Evolutionary conservation across 1,139 yeast species (phyloP).

Genomic region (Ogataea hybrid): DNA sequence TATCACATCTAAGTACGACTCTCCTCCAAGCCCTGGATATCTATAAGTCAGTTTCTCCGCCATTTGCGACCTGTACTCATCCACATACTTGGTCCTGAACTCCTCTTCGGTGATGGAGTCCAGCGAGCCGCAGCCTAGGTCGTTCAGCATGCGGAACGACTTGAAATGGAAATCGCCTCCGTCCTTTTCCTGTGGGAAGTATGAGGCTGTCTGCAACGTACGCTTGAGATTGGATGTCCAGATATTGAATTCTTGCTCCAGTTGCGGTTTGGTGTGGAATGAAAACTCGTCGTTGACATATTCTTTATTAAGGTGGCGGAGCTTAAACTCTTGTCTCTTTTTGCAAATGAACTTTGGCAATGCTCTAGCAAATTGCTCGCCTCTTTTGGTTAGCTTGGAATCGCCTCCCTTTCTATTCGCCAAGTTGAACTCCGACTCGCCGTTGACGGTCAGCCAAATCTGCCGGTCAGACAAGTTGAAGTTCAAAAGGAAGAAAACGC

Average conservation of each 20-base stretch:
- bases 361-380: conserved; percentile 32
- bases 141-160: conserved; percentile 33
- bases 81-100: conserved; percentile 25
- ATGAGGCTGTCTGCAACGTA: conserved; percentile 31
- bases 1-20: conserved; percentile 35
- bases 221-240: conserved; percentile 34
- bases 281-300: conserved; percentile 28
- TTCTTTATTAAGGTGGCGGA: conserved; percentile 30
- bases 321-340: conserved; percentile 33
- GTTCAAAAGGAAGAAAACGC: conserved; percentile 34
- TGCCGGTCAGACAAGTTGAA: conserved; percentile 34
- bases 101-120: conserved; percentile 31
- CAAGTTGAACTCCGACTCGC: conserved; percentile 31
- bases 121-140: conserved; percentile 32
- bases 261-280: conserved; percentile 17
- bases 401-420: conserved; percentile 33
- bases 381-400: conserved; percentile 27
- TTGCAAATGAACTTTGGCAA: conserved; percentile 32
- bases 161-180: conserved; percentile 28
- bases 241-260: conserved; percentile 30
- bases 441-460: conserved; percentile 35
- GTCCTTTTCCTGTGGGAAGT: conserved; percentile 25
- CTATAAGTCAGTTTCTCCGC: conserved; percentile 30
- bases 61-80: conserved; percentile 29
- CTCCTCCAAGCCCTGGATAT: conserved; percentile 35